These are phyloP conservation scores for Diddensiella transvaalensis DNA, from an alignment of 805 yeast species.

Conservation along the genomic window DNA sequence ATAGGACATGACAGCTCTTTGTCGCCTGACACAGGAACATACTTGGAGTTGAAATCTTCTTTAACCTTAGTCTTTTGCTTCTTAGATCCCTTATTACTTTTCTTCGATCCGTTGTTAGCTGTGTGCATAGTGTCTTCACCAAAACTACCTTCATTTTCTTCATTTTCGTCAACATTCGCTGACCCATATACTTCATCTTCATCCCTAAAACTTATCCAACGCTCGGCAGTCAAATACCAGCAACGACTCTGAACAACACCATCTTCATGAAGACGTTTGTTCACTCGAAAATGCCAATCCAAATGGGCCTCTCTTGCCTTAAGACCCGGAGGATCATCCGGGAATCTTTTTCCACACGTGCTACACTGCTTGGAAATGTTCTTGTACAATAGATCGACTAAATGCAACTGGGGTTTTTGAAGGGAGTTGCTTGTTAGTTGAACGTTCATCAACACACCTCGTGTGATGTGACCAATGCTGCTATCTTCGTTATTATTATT, in stretches of 20 bases:
- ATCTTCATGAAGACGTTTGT: slow-evolving; percentile 59
- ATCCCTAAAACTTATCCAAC: slow-evolving; percentile 74
- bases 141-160: slow-evolving; percentile 18
- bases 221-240: slow-evolving; percentile 72
- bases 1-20: slow-evolving; percentile 62
- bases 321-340: slow-evolving; percentile 53
- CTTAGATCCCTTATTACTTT: slow-evolving; percentile 9
- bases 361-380: slow-evolving; percentile 76
- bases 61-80: slow-evolving; percentile 20
- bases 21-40: slow-evolving; percentile 65
- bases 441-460: slow-evolving; percentile 18
- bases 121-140: slow-evolving; percentile 19
- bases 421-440: slow-evolving; percentile 33
- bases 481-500: slow-evolving; percentile 5
- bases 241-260: slow-evolving; percentile 60
- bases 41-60: slow-evolving; percentile 41
- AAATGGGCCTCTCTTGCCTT: slow-evolving; percentile 60
- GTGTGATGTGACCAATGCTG: neutral
- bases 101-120: slow-evolving; percentile 14
- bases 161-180: slow-evolving; percentile 22
- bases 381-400: slow-evolving; percentile 46
- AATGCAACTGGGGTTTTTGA: slow-evolving; percentile 31
- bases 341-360: slow-evolving; percentile 84
- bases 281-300: slow-evolving; percentile 96
- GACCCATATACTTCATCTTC: slow-evolving; percentile 49